These are phyloP conservation scores for Yarrowia sp. DNA, from an alignment of 805 yeast genomes.

Conservation along the genomic window DNA sequence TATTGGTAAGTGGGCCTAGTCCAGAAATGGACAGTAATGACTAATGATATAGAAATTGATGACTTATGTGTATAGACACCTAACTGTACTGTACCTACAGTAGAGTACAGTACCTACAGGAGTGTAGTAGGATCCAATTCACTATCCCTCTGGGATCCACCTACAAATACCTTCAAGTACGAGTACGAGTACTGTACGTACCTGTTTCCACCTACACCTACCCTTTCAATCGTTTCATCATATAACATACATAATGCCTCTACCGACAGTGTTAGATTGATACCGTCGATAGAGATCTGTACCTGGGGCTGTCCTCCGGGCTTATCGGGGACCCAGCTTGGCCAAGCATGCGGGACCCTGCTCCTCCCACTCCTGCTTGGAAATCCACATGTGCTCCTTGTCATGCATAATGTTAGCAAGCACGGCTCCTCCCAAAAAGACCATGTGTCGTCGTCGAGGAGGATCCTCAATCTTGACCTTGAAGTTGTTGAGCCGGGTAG, in stretches of 20 bases:
- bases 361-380: constrained; percentile 96
- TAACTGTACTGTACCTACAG: too few species aligned
- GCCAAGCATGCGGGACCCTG: constrained; percentile 80
- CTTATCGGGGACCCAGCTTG: constrained; percentile 85
- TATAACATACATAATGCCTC: constrained; percentile 7
- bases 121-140: too few species aligned
- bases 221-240: constrained; percentile 12
- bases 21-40: background rate
- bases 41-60: background rate
- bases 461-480: constrained; percentile 98
- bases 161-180: too few species aligned
- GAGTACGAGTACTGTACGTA: too few species aligned
- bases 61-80: background rate
- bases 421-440: constrained; percentile 97
- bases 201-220: too few species aligned
- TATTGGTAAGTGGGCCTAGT: constrained; percentile 67
- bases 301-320: background rate
- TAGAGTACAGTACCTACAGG: too few species aligned
- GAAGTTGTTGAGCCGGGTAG: constrained; percentile 75
- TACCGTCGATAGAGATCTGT: background rate
- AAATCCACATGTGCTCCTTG: constrained; percentile 97
- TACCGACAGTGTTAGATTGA: background rate
- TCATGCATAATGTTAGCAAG: constrained; percentile 97
- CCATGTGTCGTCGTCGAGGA: constrained; percentile 98
- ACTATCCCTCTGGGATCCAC: too few species aligned